A percentile compares a stretch with the other conserved stretches of the same genome.
Conservation (phyloP, 768 basidiomycete genomes). For the Pilatotrama ljubarskyi region DNA sequence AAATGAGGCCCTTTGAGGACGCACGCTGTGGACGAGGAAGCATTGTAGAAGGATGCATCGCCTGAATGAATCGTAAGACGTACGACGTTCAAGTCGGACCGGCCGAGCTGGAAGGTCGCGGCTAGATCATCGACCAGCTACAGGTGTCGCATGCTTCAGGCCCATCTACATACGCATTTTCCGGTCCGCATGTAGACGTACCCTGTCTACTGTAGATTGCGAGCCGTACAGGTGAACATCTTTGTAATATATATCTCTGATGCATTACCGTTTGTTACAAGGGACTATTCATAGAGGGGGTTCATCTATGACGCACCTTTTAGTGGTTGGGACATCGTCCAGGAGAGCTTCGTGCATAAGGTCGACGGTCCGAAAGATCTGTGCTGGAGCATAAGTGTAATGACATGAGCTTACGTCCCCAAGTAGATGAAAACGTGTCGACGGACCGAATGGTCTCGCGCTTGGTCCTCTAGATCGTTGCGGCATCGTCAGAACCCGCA, state of each 20-base stretch:
- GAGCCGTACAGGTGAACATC: constrained; percentile 77
- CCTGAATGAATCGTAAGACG: constrained; percentile 20
- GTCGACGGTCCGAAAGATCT: constrained; percentile 65
- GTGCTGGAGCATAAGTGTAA: constrained; percentile 46
- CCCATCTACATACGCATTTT: no score
- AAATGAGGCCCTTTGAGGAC: constrained; percentile 85
- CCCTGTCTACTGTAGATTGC: constrained; percentile 79
- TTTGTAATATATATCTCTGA: constrained; percentile 89
- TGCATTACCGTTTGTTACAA: constrained; percentile 50
- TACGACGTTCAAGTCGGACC: constrained; percentile 82
- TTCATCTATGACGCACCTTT: constrained; percentile 16
- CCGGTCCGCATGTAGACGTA: constrained; percentile 26
- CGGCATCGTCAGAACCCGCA: constrained; percentile 40
- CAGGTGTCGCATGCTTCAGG: constrained; percentile 3
- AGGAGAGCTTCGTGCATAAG: constrained; percentile 67
- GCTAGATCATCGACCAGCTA: constrained; percentile 90
- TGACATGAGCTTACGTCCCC: not conserved
- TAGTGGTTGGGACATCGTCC: constrained; percentile 44
- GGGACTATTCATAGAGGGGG: not conserved
- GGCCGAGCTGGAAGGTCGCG: constrained; percentile 71
- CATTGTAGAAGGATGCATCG: no score
- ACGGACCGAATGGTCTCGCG: constrained; percentile 43
- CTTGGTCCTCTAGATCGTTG: constrained; percentile 37
- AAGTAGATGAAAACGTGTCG: not conserved
- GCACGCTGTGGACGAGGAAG: constrained; percentile 60